Evolutionary conservation across 257 asterid species (phyloP).

Genomic region (Penstemon newberryi): DNA sequence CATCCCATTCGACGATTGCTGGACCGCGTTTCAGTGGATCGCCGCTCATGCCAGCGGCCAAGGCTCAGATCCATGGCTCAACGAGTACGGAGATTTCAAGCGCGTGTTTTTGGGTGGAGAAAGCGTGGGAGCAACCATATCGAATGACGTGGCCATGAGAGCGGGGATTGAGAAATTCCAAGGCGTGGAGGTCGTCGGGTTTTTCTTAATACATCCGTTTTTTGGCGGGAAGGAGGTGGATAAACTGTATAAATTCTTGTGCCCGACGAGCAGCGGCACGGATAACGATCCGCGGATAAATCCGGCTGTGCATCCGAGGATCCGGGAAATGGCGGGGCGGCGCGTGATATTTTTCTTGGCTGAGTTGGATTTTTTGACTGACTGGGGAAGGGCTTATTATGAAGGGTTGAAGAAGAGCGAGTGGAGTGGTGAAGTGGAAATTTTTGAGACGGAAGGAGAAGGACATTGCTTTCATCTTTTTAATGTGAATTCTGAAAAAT

Average conservation of each 20-base stretch:
- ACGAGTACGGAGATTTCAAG: slow-evolving; percentile 51
- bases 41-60: slow-evolving; percentile 41
- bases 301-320: slow-evolving; percentile 60
- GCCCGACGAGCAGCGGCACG: slow-evolving; percentile 51
- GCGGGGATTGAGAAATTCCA: slow-evolving; percentile 38
- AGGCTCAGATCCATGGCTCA: slow-evolving; percentile 66
- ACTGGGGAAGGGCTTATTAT: slow-evolving; percentile 46
- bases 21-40: slow-evolving; percentile 67
- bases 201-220: slow-evolving; percentile 49
- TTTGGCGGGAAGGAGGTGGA: slow-evolving; percentile 56
- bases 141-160: slow-evolving; percentile 51
- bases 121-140: slow-evolving; percentile 75
- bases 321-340: slow-evolving; percentile 52
- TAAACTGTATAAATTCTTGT: slow-evolving; percentile 39
- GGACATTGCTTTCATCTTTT: slow-evolving; percentile 62
- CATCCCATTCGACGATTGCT: slow-evolving; percentile 62
- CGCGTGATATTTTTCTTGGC: slow-evolving; percentile 50
- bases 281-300: slow-evolving; percentile 69
- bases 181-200: slow-evolving; percentile 39
- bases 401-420: slow-evolving; percentile 65
- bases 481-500: slow-evolving; percentile 38
- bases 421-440: slow-evolving; percentile 61
- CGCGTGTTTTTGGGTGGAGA: slow-evolving; percentile 66
- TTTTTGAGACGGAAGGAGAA: slow-evolving; percentile 58
- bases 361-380: slow-evolving; percentile 56